Conservation (phyloP, 179 eudicot genomes). For the Silene coronaria region DNA sequence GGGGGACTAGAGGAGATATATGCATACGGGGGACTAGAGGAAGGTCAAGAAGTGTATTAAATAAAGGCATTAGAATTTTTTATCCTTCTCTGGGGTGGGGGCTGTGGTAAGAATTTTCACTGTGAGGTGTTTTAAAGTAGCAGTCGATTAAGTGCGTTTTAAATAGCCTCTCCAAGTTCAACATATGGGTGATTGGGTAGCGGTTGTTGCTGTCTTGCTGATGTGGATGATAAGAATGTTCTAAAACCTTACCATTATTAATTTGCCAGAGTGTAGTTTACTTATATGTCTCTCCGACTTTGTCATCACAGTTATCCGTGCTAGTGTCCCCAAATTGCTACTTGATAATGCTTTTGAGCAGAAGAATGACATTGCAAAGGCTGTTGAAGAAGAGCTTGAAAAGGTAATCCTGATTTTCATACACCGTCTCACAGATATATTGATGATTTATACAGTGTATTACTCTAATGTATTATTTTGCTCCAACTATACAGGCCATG, state of each 20-base stretch:
- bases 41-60: background rate
- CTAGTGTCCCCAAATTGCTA: constrained; percentile 38
- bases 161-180: background rate
- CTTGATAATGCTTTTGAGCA: constrained; percentile 45
- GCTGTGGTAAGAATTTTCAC: background rate
- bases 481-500: constrained; percentile 36
- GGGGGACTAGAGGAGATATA: background rate
- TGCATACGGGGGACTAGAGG: background rate
- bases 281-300: background rate
- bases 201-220: background rate
- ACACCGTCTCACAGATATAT: background rate
- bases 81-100: background rate
- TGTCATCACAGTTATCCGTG: constrained; percentile 38
- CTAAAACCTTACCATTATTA: background rate
- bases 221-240: background rate
- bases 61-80: background rate
- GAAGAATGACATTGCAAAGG: constrained; percentile 38
- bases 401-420: constrained; percentile 29
- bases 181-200: background rate
- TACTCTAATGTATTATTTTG: constrained; percentile 3
- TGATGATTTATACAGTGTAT: background rate
- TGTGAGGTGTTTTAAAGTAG: background rate
- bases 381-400: constrained; percentile 32
- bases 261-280: background rate
- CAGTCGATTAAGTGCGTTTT: background rate